Evolutionary conservation across 257 asterid species (phyloP).

Genomic region (Solanum bukasovii): DNA sequence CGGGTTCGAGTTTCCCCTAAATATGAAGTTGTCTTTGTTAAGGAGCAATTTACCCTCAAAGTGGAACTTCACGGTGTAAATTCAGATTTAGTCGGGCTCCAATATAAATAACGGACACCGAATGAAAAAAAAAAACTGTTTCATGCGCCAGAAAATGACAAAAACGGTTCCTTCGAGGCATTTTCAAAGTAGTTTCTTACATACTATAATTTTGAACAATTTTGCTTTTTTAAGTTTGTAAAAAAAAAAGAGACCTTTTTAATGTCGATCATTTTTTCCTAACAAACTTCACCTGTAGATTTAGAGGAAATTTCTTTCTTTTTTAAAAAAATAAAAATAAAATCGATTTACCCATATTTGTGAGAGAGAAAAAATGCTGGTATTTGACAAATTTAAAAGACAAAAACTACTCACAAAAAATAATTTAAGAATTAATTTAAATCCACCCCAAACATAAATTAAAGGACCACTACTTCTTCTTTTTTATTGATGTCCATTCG

Average conservation of each 20-base stretch:
- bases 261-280: neutral
- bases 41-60: no score
- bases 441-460: neutral
- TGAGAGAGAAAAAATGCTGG: neutral
- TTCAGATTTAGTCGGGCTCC: rapidly evolving
- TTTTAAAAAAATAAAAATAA: neutral
- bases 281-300: neutral
- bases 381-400: no score
- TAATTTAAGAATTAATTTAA: neutral
- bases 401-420: neutral
- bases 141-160: neutral
- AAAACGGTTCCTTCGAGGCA: neutral
- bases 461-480: neutral
- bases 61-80: rapidly evolving
- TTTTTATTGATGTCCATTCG: neutral
- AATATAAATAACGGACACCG: no score
- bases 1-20: no score
- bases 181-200: neutral
- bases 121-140: neutral
- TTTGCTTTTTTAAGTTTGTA: neutral
- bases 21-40: no score
- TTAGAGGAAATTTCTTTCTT: neutral
- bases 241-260: neutral
- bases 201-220: neutral
- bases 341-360: neutral